Evolutionary conservation across 2,329 filamentous ascomycete species (phyloP).

Genomic region (Claviceps spartinae): DNA sequence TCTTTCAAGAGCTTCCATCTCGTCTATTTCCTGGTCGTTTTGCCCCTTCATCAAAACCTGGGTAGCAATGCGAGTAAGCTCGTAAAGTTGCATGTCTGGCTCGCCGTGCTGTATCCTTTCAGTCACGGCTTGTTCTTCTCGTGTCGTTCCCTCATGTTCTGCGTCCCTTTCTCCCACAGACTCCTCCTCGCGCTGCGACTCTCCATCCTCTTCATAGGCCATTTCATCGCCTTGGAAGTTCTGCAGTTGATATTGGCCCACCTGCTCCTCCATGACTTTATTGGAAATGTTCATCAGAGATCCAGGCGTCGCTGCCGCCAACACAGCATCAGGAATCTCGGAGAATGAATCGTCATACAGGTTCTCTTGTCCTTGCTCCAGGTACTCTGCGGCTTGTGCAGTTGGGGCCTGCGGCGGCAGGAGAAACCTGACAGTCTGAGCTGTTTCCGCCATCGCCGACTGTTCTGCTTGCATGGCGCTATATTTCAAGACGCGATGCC

Average conservation of each 20-base stretch:
- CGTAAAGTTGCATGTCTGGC: background rate
- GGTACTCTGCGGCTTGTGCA: conserved; percentile 4
- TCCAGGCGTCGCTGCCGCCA: conserved; percentile 34
- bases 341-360: conserved; percentile 44
- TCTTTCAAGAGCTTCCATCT: background rate
- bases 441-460: conserved; percentile 1
- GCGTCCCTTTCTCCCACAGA: background rate
- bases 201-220: background rate
- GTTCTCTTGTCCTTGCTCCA: conserved; percentile 18
- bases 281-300: conserved; percentile 3
- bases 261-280: conserved; percentile 6
- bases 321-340: conserved; percentile 37
- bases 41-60: background rate
- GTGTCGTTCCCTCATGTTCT: background rate
- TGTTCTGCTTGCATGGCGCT: conserved; percentile 14
- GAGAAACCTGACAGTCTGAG: background rate
- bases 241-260: background rate
- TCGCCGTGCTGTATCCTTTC: background rate
- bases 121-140: background rate
- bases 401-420: conserved; percentile 3
- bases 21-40: background rate
- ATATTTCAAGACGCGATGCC: conserved; percentile 20
- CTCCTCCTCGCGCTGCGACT: background rate
- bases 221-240: background rate
- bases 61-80: background rate